phyloP scores from a whole-genome alignment of 345 rosid species.

The Camelina laxa region DNA sequence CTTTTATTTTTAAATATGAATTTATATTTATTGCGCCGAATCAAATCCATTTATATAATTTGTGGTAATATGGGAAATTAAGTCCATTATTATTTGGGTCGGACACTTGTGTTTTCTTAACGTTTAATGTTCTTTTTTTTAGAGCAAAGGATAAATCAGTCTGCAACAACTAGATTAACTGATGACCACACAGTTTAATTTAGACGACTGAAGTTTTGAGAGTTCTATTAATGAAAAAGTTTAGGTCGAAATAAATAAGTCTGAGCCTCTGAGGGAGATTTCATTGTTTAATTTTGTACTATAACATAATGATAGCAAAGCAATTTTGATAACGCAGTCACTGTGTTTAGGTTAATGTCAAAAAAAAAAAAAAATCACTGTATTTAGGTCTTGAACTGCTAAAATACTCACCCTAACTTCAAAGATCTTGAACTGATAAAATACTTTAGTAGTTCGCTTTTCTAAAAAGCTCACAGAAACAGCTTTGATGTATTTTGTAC shows the following conservation, averaged over 20 bases:
- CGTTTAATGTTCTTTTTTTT: constrained; percentile 9
- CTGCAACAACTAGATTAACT: not conserved
- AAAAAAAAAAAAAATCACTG: too few species aligned
- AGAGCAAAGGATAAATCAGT: not conserved
- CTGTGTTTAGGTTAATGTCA: too few species aligned
- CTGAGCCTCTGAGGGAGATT: too few species aligned
- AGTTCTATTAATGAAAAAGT: too few species aligned
- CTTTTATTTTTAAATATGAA: not conserved
- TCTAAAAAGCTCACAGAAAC: not conserved
- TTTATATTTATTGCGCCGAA: constrained; percentile 37
- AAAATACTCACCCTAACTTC: not conserved
- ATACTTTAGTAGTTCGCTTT: not conserved
- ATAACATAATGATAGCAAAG: not conserved
- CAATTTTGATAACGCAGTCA: not conserved
- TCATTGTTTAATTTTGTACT: too few species aligned
- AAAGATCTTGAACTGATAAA: not conserved
- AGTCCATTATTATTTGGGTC: constrained; percentile 16
- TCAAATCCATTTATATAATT: constrained; percentile 4
- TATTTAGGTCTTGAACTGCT: too few species aligned
- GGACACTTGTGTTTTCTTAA: not conserved
- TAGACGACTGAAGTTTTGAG: too few species aligned
- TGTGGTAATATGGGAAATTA: constrained; percentile 21
- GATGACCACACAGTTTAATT: too few species aligned
- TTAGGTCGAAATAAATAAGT: too few species aligned
- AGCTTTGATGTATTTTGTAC: not conserved